Evolutionary conservation across 2,329 filamentous ascomycete genomes (phyloP).

Genomic region (Trichoderma sp.): DNA sequence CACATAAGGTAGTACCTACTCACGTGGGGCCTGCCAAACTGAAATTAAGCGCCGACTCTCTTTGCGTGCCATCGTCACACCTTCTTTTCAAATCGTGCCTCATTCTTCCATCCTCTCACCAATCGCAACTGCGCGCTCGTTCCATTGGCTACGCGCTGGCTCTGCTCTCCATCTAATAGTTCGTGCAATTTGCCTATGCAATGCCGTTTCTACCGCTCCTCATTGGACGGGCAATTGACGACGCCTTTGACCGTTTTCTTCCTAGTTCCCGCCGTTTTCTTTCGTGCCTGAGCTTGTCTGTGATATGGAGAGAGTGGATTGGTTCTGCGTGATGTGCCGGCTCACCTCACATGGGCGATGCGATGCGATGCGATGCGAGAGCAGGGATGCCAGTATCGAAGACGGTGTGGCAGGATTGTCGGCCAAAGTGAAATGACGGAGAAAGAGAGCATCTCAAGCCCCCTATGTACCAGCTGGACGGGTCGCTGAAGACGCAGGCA

Average conservation of each 20-base stretch:
- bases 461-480: no score
- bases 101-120: no score
- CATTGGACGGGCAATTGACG: constrained; percentile 7
- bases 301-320: background rate
- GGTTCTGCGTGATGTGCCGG: background rate
- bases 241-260: background rate
- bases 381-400: background rate
- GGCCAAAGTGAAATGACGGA: background rate
- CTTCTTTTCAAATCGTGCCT: background rate
- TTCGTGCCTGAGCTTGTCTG: background rate
- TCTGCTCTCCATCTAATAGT: no score
- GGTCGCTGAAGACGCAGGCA: no score
- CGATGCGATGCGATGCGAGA: background rate
- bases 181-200: background rate
- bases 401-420: constrained; percentile 13
- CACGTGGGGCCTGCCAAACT: constrained; percentile 3
- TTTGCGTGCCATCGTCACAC: constrained; percentile 19
- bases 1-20: background rate
- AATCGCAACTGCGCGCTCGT: background rate
- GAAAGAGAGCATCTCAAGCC: background rate
- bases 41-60: constrained; percentile 17
- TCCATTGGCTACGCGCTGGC: constrained; percentile 17
- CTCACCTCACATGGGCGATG: constrained; percentile 3
- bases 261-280: background rate
- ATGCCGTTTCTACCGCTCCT: background rate